Base-by-base conservation (phyloP, 2,329 filamentous ascomycete genomes). In the Emmonsiellopsis sp. region DNA sequence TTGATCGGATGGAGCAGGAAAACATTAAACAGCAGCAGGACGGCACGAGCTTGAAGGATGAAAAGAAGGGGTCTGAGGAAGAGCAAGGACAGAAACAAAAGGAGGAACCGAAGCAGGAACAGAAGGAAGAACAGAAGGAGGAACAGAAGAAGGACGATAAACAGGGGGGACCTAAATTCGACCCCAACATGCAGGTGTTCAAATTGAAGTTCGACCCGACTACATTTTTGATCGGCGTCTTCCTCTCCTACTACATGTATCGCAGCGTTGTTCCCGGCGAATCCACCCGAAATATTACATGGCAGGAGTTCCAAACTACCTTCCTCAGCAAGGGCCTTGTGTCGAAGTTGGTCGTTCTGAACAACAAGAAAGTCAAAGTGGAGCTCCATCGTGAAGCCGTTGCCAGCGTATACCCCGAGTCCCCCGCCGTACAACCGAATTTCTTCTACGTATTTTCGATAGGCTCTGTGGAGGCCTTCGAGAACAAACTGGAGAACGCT, bases 281-380 rank as follows among this genome's bases (percentile, higher is more conserved):
- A 58, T 78, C 77, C 57, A 77, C 74, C 53, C 77, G 83, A 64
- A 92, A 98, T 67, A 96, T 98, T 55, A 97, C 93, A 53, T 98
- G 90, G 88, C 91, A 98, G 72, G 93, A 98, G 73, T 88, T 98
- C 73, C 80, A 88, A 58, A 91, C 83, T 61, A 93, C 89, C 34
- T 97, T 95, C 77, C 77, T 98, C 56, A 90, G 96, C 72, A 96
- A 95, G 77, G 93, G 93, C 6, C 79, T 98, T 27, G 91, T 98
- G 17, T 88, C 96, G 73, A 96, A 91, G 75, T 79, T 98, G 61
- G 84, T 85, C 14, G 85, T 95, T 36, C 80, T 95, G 50, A 84
- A 90, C 61, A 81, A 84, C 58, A 84, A 82, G 62, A 82, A 81
- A 57, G 93, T 97, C 45, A 82, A 86, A 52, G 88, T 96, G 34